Evolutionary conservation across 305 asterid species (phyloP), one percentile per base, ranked within the genome.

Genomic region (Fraxinus nigra): DNA sequence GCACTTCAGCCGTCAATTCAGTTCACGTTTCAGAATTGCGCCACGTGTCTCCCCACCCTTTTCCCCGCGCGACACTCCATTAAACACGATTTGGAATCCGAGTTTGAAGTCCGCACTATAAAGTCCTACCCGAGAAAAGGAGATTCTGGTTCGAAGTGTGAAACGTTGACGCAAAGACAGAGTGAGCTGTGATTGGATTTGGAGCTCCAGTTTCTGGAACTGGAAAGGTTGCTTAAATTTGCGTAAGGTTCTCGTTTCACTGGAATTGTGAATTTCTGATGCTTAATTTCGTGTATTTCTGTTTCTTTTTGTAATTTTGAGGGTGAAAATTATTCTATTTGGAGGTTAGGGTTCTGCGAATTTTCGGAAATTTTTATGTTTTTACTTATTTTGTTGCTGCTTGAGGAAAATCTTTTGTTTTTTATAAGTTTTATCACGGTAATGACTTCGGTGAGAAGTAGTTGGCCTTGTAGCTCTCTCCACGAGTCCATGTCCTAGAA

Each of bases 331-430:
- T 78, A 5, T 7, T 9, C 46, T 61, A 32, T 79, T 82, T 72
- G 51, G 24, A 4, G 75, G 81, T 38, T 86, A 85, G 91, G 91
- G 86, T 85, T 86, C 81, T 69, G 76, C 18, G 3, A 73, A 54
- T 72, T 67, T 69, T 69, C 20, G 51, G n/a, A 26, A 77, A 69
- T 43, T 77, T 63, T 78, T 59, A 20, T 7, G 10, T 79, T n/a
- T 63, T 79, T 76, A 65, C 16, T 54, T 22, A 78, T 34, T 80
- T 37, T 80, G 13, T 14, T 38, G 4, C n/a, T 9, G 72, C 18
- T 4, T 1, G 13, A 56, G 14, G 2, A 61, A 22, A 22, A 8
- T 61, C 6, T 56, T 56, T 18, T n/a, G 30, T 48, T 30, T 74
- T 72, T 24, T 1, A 14, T 18, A 11, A 59, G 67, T 80, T 35